Percentiles rank a stretch among this genome's conserved stretches.
Evolutionary conservation across 1,284 basidiomycete genomes (phyloP).

Genomic region (Microstroma glucosiphilum): DNA sequence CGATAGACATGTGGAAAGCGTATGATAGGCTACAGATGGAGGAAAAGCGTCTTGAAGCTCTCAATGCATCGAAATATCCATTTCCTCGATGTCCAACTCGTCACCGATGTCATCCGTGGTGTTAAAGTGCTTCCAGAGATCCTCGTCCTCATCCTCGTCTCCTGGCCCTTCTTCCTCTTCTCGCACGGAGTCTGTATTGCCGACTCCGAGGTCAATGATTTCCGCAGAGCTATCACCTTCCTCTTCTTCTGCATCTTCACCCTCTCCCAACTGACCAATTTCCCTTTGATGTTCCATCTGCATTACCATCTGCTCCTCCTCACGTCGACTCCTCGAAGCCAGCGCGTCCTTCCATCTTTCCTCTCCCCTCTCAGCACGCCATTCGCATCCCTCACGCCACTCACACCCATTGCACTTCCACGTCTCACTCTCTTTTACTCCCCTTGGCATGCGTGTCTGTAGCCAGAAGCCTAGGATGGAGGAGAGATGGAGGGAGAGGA

Average conservation of each 20-base stretch:
- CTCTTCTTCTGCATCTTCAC: background rate
- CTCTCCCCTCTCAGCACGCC: slow-evolving; percentile 24
- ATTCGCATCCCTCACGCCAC: slow-evolving; percentile 41
- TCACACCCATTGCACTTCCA: slow-evolving; percentile 37
- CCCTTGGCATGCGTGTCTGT: slow-evolving; percentile 22
- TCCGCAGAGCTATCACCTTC: slow-evolving; percentile 1
- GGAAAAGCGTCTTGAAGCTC: background rate
- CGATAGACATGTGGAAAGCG: background rate
- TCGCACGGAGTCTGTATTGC: background rate
- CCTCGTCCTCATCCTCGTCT: background rate
- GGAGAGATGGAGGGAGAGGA: slow-evolving; percentile 23
- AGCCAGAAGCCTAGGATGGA: slow-evolving; percentile 29
- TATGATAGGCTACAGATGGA: background rate
- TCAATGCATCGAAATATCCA: background rate
- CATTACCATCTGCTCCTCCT: background rate
- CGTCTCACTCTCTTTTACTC: slow-evolving; percentile 25
- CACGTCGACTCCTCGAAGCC: background rate
- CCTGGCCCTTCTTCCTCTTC: background rate
- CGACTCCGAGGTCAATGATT: background rate
- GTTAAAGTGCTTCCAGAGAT: background rate
- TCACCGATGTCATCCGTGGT: background rate
- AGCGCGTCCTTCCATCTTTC: slow-evolving; percentile 4
- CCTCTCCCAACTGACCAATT: background rate
- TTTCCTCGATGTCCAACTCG: background rate
- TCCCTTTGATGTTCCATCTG: no score